Evolutionary conservation across 1,284 basidiomycete species (phyloP).

Genomic region (Melampsora abietis-canadensis): DNA sequence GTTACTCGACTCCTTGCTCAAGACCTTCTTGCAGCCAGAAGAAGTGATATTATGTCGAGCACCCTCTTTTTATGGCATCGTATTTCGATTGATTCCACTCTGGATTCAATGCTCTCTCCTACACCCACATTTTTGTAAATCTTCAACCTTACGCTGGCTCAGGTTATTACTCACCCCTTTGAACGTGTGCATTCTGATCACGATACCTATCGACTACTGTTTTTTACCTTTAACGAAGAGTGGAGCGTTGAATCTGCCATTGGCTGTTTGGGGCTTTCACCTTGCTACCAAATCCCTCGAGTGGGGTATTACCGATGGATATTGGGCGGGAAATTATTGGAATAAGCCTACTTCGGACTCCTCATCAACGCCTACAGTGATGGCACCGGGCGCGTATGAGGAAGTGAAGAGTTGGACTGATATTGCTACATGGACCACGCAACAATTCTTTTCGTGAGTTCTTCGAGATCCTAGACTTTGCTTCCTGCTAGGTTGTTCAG

Average conservation of each 20-base stretch:
- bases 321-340: constrained; percentile 15
- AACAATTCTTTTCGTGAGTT: constrained; percentile 10
- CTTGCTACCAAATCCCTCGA: constrained; percentile 28
- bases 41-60: not conserved
- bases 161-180: constrained; percentile 2
- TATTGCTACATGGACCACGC: constrained; percentile 6
- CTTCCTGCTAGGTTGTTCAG: not conserved
- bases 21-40: not conserved
- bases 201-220: constrained; percentile 17
- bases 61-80: not conserved
- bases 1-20: no score
- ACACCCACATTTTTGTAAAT: constrained; percentile 8
- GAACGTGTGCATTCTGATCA: constrained; percentile 6
- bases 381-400: not conserved
- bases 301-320: constrained; percentile 13
- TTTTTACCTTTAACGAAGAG: constrained; percentile 19
- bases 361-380: not conserved
- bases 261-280: constrained; percentile 28
- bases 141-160: not conserved
- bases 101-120: constrained; percentile 9
- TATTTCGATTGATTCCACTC: not conserved
- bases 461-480: not conserved
- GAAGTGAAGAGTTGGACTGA: constrained; percentile 11
- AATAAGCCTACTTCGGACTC: not conserved
- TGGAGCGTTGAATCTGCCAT: constrained; percentile 12